These are phyloP conservation scores for Sclerospora graminicola DNA, from an alignment of 352 stramenopile genomes.

Conservation along the genomic window DNA sequence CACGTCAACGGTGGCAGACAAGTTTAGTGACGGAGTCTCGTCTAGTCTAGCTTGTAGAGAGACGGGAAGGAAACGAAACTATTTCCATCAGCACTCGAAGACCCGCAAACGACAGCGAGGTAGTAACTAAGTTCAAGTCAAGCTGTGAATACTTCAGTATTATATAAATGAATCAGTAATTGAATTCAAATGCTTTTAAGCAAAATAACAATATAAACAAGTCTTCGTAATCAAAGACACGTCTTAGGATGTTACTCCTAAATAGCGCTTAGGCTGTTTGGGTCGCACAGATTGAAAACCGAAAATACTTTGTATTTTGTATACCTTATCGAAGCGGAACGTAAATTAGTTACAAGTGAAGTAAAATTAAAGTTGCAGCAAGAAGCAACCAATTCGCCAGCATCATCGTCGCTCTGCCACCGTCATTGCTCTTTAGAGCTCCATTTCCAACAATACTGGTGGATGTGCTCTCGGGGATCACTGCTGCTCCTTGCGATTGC, in stretches of 20 bases:
- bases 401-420: background rate
- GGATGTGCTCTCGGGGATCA: background rate
- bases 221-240: too few species aligned
- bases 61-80: conserved; percentile 11
- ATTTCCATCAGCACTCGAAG: conserved; percentile 5
- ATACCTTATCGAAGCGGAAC: too few species aligned
- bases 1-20: too few species aligned
- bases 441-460: background rate
- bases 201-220: too few species aligned
- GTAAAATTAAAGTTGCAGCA: conserved; percentile 1
- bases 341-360: too few species aligned
- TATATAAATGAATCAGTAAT: too few species aligned
- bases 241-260: too few species aligned
- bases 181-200: too few species aligned
- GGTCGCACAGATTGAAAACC: too few species aligned
- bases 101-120: conserved; percentile 11
- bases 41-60: conserved; percentile 6
- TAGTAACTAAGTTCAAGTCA: conserved; percentile 2
- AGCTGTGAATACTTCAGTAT: too few species aligned
- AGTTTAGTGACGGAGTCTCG: conserved; percentile 3
- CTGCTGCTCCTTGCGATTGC: background rate
- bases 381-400: conserved; percentile 7
- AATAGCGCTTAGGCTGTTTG: too few species aligned
- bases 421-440: background rate
- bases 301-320: too few species aligned